Conservation (phyloP, 2,329 filamentous ascomycete genomes). For the Gyromitra esculenta region DNA sequence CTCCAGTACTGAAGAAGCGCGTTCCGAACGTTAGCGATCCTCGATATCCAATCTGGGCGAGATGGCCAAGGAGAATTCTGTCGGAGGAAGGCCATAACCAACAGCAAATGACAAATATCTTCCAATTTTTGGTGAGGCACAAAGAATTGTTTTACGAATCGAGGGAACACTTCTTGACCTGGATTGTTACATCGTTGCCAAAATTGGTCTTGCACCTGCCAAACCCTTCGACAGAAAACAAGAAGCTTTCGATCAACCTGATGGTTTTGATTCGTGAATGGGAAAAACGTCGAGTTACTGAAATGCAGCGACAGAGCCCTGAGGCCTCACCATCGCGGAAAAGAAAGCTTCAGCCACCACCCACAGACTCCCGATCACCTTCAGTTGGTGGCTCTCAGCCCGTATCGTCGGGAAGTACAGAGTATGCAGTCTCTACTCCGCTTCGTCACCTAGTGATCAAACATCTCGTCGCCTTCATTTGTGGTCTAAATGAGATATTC, state of each 20-base stretch:
- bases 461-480: conserved; percentile 95
- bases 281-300: conserved; percentile 80
- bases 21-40: conserved; percentile 75
- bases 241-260: conserved; percentile 88
- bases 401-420: conserved; percentile 66
- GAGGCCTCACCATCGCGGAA: conserved; percentile 80
- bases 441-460: conserved; percentile 86
- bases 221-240: conserved; percentile 87
- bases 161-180: conserved; percentile 85
- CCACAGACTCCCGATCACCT: conserved; percentile 65
- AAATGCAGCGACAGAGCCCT: conserved; percentile 63
- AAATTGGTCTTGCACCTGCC: conserved; percentile 82
- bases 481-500: conserved; percentile 85
- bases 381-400: conserved; percentile 59
- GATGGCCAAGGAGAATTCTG: conserved; percentile 87
- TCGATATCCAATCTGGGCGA: conserved; percentile 81
- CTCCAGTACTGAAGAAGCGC: conserved; percentile 89
- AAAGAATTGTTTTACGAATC: conserved; percentile 94
- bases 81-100: conserved; percentile 94
- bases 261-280: conserved; percentile 91
- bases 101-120: conserved; percentile 96
- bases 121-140: conserved; percentile 93
- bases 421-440: conserved; percentile 74
- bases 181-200: conserved; percentile 86
- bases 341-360: conserved; percentile 68